Percentiles rank a stretch among this genome's conserved stretches.
phyloP scores from a whole-genome alignment of 2,329 filamentous ascomycete genomes.

The Trichoderma aggressivum region DNA sequence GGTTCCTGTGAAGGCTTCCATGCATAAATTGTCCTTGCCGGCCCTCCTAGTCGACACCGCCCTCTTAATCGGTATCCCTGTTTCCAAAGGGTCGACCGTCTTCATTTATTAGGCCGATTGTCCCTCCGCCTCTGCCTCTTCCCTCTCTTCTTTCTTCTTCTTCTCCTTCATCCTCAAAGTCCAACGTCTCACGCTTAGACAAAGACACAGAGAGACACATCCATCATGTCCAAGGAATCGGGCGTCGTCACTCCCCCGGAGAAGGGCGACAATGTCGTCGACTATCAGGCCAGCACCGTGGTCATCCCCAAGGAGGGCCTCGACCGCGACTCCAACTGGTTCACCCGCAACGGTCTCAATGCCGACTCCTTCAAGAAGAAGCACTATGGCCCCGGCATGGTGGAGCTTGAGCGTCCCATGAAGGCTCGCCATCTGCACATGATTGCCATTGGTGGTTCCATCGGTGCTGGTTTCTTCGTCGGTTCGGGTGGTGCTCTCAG shows the following conservation, averaged over 20 bases:
- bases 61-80: slow-evolving; percentile 8
- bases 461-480: slow-evolving; percentile 41
- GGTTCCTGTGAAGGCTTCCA: slow-evolving; percentile 17
- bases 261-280: slow-evolving; percentile 22
- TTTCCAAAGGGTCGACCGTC: slow-evolving; percentile 18
- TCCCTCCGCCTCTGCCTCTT: not conserved
- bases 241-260: slow-evolving; percentile 19
- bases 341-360: slow-evolving; percentile 39
- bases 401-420: slow-evolving; percentile 44
- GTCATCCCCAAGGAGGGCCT: slow-evolving; percentile 20
- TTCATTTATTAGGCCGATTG: slow-evolving; percentile 3
- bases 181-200: slow-evolving; percentile 22
- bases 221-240: slow-evolving; percentile 18
- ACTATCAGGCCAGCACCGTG: slow-evolving; percentile 10
- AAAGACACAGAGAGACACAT: not conserved
- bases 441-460: slow-evolving; percentile 52
- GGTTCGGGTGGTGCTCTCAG: slow-evolving; percentile 50
- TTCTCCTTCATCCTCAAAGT: slow-evolving; percentile 11
- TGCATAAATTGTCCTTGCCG: slow-evolving; percentile 18
- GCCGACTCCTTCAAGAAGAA: slow-evolving; percentile 38
- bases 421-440: slow-evolving; percentile 56
- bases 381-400: slow-evolving; percentile 32
- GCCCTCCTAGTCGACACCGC: slow-evolving; percentile 14
- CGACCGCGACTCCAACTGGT: slow-evolving; percentile 31
- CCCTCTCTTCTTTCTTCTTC: not conserved